Conservation (phyloP, 176 grass and related monocot species). For the Carex cristatella region DNA sequence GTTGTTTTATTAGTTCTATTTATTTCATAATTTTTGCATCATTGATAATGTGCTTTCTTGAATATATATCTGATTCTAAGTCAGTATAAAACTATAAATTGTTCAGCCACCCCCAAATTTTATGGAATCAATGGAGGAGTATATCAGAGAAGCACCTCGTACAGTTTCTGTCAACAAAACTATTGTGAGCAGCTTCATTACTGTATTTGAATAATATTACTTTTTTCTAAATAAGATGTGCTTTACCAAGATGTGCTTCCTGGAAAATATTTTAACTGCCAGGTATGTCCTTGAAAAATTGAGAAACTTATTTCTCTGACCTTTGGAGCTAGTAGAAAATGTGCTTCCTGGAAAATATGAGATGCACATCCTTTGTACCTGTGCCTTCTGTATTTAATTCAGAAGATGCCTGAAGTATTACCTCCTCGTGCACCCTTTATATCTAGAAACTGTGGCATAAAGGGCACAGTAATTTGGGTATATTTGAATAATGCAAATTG, state of each 20-base stretch:
- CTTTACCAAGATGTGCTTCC: neutral
- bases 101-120: constrained; percentile 63
- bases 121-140: constrained; percentile 86
- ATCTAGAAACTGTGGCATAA: neutral
- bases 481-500: neutral
- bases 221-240: neutral
- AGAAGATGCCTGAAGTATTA: neutral
- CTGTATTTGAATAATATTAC: neutral
- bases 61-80: constrained; percentile 9
- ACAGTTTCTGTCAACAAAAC: constrained; percentile 39
- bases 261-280: neutral
- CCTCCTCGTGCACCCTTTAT: neutral
- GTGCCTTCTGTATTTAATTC: neutral
- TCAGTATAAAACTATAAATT: neutral
- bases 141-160: constrained; percentile 75
- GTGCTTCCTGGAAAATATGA: neutral
- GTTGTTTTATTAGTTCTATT: neutral
- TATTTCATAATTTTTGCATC: neutral
- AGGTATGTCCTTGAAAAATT: neutral
- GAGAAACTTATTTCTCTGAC: neutral
- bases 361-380: neutral
- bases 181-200: constrained; percentile 40
- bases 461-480: neutral
- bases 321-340: neutral
- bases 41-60: neutral